Conservation (phyloP, 495 filamentous ascomycete species). For the Talaromyces trachyspermus region DNA sequence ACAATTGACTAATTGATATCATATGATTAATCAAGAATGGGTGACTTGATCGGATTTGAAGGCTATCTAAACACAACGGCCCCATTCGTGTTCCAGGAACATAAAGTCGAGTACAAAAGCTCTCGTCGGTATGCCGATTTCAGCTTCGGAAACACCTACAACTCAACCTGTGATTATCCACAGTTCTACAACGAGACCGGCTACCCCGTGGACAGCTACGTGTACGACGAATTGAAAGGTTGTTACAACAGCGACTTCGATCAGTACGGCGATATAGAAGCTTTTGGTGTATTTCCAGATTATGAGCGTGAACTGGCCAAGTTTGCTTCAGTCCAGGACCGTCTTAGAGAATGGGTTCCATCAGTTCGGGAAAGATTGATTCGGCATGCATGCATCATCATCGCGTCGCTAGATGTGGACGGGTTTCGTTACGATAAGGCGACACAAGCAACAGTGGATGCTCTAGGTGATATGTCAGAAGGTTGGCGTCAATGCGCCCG, state of each 20-base stretch:
- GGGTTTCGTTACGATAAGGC: slow-evolving; percentile 67
- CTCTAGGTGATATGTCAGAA: slow-evolving; percentile 48
- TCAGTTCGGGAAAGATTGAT: slow-evolving; percentile 51
- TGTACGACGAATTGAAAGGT: slow-evolving; percentile 41
- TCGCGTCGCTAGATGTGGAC: slow-evolving; percentile 59
- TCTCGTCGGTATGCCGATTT: slow-evolving; percentile 58
- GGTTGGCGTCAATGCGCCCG: slow-evolving; percentile 50
- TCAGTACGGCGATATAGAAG: slow-evolving; percentile 61
- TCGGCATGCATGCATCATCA: slow-evolving; percentile 60
- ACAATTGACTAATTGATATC: neutral
- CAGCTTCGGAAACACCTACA: slow-evolving; percentile 48
- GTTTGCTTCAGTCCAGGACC: slow-evolving; percentile 69
- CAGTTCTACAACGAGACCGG: slow-evolving; percentile 63
- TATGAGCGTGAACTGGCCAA: slow-evolving; percentile 64
- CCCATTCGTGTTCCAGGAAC: slow-evolving; percentile 49
- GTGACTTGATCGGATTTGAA: slow-evolving; percentile 62
- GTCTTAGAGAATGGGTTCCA: slow-evolving; percentile 63
- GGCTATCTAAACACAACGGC: slow-evolving; percentile 60
- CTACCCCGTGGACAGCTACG: slow-evolving; percentile 37
- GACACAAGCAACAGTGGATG: slow-evolving; percentile 58
- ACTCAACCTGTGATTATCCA: slow-evolving; percentile 54
- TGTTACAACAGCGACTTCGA: slow-evolving; percentile 69
- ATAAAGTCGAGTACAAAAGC: slow-evolving; percentile 53
- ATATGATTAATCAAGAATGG: slow-evolving; percentile 36
- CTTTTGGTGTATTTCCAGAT: slow-evolving; percentile 61